Conservation (phyloP, 208 protist genomes). For the Leishmania arabica region DNA sequence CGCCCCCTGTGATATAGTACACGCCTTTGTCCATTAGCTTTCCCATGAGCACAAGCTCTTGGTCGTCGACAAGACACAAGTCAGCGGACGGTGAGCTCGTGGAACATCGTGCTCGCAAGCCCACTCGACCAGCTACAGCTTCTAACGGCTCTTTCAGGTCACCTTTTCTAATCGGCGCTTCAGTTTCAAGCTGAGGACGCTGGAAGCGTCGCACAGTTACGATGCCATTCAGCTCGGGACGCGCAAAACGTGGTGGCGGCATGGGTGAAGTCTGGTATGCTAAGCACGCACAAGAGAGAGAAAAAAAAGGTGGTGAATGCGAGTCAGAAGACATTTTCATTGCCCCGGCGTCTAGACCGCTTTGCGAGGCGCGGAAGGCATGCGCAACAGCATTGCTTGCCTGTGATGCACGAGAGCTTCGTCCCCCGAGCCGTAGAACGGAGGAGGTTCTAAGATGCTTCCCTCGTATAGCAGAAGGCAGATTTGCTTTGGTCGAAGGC, state of each 20-base stretch:
- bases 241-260: slow-evolving; percentile 30
- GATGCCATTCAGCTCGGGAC: slow-evolving; percentile 46
- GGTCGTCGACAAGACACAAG: slow-evolving; percentile 53
- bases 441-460: background rate
- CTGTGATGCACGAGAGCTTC: background rate
- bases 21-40: slow-evolving; percentile 47
- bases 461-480: background rate
- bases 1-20: slow-evolving; percentile 65
- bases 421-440: background rate
- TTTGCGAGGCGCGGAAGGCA: background rate
- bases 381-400: background rate
- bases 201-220: slow-evolving; percentile 58
- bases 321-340: background rate
- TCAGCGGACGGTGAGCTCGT: slow-evolving; percentile 5
- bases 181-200: slow-evolving; percentile 48
- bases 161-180: slow-evolving; percentile 51
- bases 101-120: slow-evolving; percentile 22
- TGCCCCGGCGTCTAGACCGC: background rate
- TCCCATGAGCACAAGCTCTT: slow-evolving; percentile 59
- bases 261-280: slow-evolving; percentile 9
- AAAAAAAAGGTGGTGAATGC: background rate
- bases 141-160: slow-evolving; percentile 54
- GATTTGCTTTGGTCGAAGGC: background rate
- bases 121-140: slow-evolving; percentile 44
- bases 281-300: background rate